phyloP scores from a whole-genome alignment of 2,329 filamentous ascomycete species.

The Colletotrichum musicola region DNA sequence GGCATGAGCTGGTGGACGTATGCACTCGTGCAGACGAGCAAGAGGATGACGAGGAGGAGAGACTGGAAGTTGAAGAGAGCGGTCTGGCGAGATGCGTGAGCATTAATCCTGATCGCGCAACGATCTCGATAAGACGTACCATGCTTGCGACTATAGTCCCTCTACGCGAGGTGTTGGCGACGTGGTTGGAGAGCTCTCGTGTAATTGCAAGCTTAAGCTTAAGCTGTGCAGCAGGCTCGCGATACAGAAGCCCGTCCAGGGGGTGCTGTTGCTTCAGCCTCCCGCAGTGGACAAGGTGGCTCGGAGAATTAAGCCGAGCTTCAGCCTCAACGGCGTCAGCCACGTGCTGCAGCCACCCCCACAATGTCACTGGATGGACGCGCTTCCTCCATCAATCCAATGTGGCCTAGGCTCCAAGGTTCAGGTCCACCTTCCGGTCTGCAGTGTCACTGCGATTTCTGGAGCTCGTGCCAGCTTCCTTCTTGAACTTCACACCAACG shows the following conservation, averaged over 20 bases:
- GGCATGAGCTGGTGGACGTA: constrained; percentile 94
- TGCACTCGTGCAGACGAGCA: constrained; percentile 95
- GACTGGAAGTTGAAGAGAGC: constrained; percentile 99
- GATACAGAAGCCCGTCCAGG: constrained; percentile 15
- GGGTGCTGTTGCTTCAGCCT: constrained; percentile 24
- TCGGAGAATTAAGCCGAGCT: constrained; percentile 24
- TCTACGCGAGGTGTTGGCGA: constrained; percentile 23
- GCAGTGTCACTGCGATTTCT: neutral
- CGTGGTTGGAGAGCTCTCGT: constrained; percentile 10
- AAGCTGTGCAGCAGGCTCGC: constrained; percentile 1
- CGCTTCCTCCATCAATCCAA: no score
- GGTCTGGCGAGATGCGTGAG: constrained; percentile 67
- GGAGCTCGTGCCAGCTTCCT: no score
- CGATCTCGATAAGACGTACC: constrained; percentile 37
- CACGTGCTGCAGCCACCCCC: constrained; percentile 27
- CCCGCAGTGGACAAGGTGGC: constrained; percentile 37
- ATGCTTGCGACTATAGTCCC: constrained; percentile 41
- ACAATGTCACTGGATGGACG: neutral
- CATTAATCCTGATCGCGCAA: neutral
- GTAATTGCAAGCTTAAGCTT: constrained; percentile 10
- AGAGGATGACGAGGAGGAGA: constrained; percentile 91
- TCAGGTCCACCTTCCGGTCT: neutral
- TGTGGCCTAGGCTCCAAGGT: no score
- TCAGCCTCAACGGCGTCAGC: constrained; percentile 7
- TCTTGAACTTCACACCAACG: no score